Base-by-base conservation (phyloP, 1,139 yeast species). In the Suhomyces ambrosiae region DNA sequence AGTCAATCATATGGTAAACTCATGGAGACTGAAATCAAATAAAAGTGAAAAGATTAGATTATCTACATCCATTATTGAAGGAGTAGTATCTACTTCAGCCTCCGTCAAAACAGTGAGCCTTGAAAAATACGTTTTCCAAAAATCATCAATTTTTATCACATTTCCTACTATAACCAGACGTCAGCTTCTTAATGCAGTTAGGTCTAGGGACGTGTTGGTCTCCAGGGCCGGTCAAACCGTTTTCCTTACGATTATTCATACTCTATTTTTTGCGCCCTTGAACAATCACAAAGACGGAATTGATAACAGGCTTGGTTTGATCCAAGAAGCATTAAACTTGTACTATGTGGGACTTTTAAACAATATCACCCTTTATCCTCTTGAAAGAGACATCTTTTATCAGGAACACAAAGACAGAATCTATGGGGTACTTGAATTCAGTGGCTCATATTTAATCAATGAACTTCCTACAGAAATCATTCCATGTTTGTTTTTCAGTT, bases 331-430 rank as follows among this genome's bases (percentile, higher is more conserved):
- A 9, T 40, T 53, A 30, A 56, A 54, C 40, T 38, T 56, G 33
- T 56, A 53, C 41, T 58, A 45, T 30, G 56, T 50, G 8, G 62
- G 62, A 2, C 47, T 56, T 36, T 42, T 58, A 40, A 58, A 58
- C 43, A 58, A 56, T 40, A 41, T 56, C 35, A 40, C 58, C 5
- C 42, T 56, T 21, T 58, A 54, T 32, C 60, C 60, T 4, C 35
- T 45, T 5, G 59, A 56, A 23, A 40, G 60, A n/a, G 51, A 53
- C 37, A 44, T 58, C 21, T 58, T 58, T 40, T 55, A 58, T 45
- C 60, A 56, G 35, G 62, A 58, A 33, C 46, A 52, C 30, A 47
- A 48, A 36, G 62, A 58, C 26, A 54, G 53, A 3, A 41, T 53
- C 2, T 56, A 56, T 30, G 58, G 60, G 0, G 52, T 52, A 15